Percentiles rank a stretch among this genome's conserved stretches.
Evolutionary conservation across 1,284 basidiomycete species (phyloP).

Genomic region (Cutaneotrichosporon sp.): DNA sequence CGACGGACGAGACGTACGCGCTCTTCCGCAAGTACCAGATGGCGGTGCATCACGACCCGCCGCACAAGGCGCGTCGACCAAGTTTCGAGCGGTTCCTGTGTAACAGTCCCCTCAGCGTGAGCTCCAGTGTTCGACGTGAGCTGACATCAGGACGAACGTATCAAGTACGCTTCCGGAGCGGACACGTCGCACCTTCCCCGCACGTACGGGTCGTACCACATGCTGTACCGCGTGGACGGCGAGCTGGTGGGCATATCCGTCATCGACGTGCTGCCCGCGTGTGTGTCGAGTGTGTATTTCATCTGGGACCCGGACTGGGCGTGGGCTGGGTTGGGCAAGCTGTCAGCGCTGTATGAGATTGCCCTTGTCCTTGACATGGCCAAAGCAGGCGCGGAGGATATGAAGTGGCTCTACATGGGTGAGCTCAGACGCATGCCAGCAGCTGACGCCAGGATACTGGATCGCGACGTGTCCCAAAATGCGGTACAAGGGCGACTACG

Average conservation of each 20-base stretch:
- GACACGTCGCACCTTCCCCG: slow-evolving; percentile 56
- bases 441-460: slow-evolving; percentile 65
- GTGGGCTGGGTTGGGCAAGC: slow-evolving; percentile 66
- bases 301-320: slow-evolving; percentile 81
- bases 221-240: slow-evolving; percentile 74
- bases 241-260: slow-evolving; percentile 80
- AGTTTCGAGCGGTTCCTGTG: slow-evolving; percentile 73
- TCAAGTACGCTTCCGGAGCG: slow-evolving; percentile 16
- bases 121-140: slow-evolving; percentile 23
- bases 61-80: slow-evolving; percentile 50
- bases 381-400: slow-evolving; percentile 58
- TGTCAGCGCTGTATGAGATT: slow-evolving; percentile 75
- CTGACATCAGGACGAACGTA: slow-evolving; percentile 4
- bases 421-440: slow-evolving; percentile 19
- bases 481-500: slow-evolving; percentile 91
- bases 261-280: slow-evolving; percentile 81
- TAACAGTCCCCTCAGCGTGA: slow-evolving; percentile 65
- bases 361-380: slow-evolving; percentile 67
- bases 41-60: slow-evolving; percentile 65
- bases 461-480: slow-evolving; percentile 90
- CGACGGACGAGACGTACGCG: slow-evolving; percentile 70
- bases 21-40: slow-evolving; percentile 72
- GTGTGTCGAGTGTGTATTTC: slow-evolving; percentile 94
- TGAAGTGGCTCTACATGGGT: slow-evolving; percentile 82
- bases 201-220: slow-evolving; percentile 79